Percentiles rank a stretch among this genome's conserved stretches.
Evolutionary conservation across 2,329 filamentous ascomycete species (phyloP).

Genomic region (Xylaria multiplex): DNA sequence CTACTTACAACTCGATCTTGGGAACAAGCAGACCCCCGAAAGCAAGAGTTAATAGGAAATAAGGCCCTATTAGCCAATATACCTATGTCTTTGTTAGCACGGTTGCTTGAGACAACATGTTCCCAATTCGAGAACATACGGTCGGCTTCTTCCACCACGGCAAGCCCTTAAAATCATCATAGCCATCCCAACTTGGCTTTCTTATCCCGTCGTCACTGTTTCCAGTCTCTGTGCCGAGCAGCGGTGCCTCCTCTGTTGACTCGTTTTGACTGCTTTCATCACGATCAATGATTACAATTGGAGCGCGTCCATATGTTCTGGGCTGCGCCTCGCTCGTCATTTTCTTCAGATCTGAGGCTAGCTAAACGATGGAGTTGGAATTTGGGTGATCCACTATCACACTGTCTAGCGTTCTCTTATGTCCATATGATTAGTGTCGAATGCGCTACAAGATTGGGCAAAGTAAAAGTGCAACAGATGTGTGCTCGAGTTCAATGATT

Average conservation of each 20-base stretch:
- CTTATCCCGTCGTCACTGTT: conserved; percentile 33
- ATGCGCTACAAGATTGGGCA: neutral
- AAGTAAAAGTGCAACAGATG: neutral
- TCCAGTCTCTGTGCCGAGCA: conserved; percentile 51
- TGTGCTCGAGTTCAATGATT: neutral
- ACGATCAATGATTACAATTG: conserved; percentile 44
- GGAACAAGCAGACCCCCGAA: conserved; percentile 89
- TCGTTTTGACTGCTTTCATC: conserved; percentile 37
- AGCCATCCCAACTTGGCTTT: conserved; percentile 58
- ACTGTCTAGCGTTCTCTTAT: neutral
- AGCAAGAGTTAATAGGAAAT: conserved; percentile 82
- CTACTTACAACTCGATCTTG: conserved; percentile 77
- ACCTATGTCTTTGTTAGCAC: conserved; percentile 62
- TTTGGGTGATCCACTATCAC: neutral
- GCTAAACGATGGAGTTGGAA: neutral
- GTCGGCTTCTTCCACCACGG: conserved; percentile 73
- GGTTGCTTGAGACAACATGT: neutral
- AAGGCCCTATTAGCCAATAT: conserved; percentile 84
- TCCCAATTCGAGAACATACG: conserved; percentile 54
- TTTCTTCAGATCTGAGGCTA: neutral
- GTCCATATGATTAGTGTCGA: neutral
- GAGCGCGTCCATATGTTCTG: conserved; percentile 33
- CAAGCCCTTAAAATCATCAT: conserved; percentile 67
- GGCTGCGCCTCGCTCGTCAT: conserved; percentile 44
- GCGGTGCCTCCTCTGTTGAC: conserved; percentile 52